Evolutionary conservation across 2,329 filamentous ascomycete genomes (phyloP), one percentile per base, ranked within the genome.

Genomic region (Nothopassalora personata): DNA sequence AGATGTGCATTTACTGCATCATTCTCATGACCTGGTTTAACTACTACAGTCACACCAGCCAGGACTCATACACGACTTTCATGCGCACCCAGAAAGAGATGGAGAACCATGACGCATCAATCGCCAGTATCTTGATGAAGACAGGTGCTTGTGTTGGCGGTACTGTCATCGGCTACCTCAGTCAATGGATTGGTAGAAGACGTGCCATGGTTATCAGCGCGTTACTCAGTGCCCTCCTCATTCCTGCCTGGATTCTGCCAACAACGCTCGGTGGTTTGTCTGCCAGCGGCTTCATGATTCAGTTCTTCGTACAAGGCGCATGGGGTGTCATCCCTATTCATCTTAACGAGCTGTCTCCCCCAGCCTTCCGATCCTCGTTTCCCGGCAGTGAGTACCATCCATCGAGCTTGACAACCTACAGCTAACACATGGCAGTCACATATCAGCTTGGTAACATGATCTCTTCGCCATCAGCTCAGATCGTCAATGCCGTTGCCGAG

Each of bases 91-190:
- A 90, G 66, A 91, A 92, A 74, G 84, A 86, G 63, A 79, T 92
- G 59, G 68, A 79, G 56, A 87, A 89, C 67, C 70, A 77, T 1
- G 80, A 79, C 0, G 86, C 88, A 4, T 87, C 82, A 7, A 84
- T 87, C n/a, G 88, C 88, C 15, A 87, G 84, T n/a, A 91, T 92
- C 65, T 74, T 92, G 59, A 91, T 90, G 86, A 91, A 91, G 75
- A 85, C 82, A 1, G 89, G 89, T 28, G 88, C 89, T 47, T 89
- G 87, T 66, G 83, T 90, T 1, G 89, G 88, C 34, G 88, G 88
- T 28, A 86, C 85, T 46, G 83, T 88, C 61, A 82, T 89, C 60
- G 90, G 89, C 23, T 92, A 91, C 71, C 67, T 85, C 7, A 90
- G 86, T 7, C 89, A 93, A 70, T 90, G 86, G 70, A 75, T 91